Base-by-base conservation (phyloP, 345 rosid species). In the Viola odorata region DNA sequence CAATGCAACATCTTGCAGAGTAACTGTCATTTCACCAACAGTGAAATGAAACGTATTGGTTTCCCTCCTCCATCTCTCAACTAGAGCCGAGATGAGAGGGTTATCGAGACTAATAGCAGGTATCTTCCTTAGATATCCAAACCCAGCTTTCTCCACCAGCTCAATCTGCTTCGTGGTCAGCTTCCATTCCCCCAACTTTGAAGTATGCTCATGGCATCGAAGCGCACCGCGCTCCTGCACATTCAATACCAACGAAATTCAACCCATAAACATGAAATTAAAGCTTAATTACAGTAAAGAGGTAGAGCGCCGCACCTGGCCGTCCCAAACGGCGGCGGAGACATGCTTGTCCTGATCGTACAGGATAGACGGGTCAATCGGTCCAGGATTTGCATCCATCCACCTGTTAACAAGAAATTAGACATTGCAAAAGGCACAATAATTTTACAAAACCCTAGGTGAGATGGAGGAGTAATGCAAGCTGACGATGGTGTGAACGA, bases 171-270 rank as follows among this genome's bases (percentile, higher is more conserved):
- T 84, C 4, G 82, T 67, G 4, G 69, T 81, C 62, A 91, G 85
- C 78, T 78, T 89, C 96, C 96, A 91, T 61, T 89, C 96, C 66
- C 91, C 87, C 65, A 91, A 68, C 76, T 91, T 91, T 0, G 96
- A 91, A 6, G 98, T 91, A 64, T 91, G 98, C 75, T 91, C 98
- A 63, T 89, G 98, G 79, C 98, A 91, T 78, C 98, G 82, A 61
- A 91, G 91, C 4, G 92, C 98, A 68, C 95, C 96, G n/a, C 98
- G 85, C 73, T 91, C 98, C 96, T 92, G 41, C 6, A 37, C 58
- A 37, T 23, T 23, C 32, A 23, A 23, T 23, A 23, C 32, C 32
- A 23, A 23, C 32, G 32, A 23, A 23, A 23, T 23, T 23, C 32
- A 23, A 23, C 32, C 32, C 32, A 23, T 23, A 23, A 23, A 23